Percentiles rank a stretch among this genome's conserved stretches.
phyloP scores from a whole-genome alignment of 352 stramenopile genomes.

The Pythium periplocum region DNA sequence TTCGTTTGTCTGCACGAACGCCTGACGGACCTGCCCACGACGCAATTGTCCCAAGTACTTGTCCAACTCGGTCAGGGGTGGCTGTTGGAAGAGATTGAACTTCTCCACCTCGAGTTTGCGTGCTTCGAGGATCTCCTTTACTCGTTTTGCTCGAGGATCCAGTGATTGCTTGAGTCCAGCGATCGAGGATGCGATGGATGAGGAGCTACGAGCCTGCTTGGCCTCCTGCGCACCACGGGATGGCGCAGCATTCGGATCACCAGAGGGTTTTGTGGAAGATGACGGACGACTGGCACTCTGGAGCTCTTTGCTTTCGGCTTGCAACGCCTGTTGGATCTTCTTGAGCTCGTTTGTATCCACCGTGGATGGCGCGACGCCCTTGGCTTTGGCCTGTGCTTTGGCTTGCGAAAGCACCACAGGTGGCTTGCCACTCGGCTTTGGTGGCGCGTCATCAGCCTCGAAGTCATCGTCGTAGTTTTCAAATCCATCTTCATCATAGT shows the following conservation, averaged over 20 bases:
- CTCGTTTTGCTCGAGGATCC: constrained; percentile 48
- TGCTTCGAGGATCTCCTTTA: constrained; percentile 56
- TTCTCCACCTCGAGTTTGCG: constrained; percentile 67
- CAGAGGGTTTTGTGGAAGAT: constrained; percentile 7
- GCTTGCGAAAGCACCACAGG: constrained; percentile 6
- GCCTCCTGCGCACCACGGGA: constrained; percentile 1
- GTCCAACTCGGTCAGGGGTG: constrained; percentile 52
- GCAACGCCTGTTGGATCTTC: constrained; percentile 59
- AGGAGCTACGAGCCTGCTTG: constrained; percentile 7
- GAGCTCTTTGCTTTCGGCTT: constrained; percentile 53
- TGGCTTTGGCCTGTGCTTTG: constrained; percentile 16
- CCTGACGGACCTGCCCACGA: constrained; percentile 42
- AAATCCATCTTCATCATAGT: constrained; percentile 67
- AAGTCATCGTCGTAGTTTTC: constrained; percentile 63
- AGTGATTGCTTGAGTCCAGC: constrained; percentile 66
- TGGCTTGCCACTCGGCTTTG: constrained; percentile 9
- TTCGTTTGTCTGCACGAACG: constrained; percentile 56
- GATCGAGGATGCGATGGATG: constrained; percentile 55
- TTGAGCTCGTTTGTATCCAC: constrained; percentile 27
- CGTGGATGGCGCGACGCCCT: constrained; percentile 12
- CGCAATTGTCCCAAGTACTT: constrained; percentile 47
- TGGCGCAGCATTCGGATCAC: neutral
- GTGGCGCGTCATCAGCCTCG: constrained; percentile 27
- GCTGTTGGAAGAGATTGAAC: constrained; percentile 56
- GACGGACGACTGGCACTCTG: constrained; percentile 23